Conservation (phyloP, 768 basidiomycete species). For the Boletus insuetus region DNA sequence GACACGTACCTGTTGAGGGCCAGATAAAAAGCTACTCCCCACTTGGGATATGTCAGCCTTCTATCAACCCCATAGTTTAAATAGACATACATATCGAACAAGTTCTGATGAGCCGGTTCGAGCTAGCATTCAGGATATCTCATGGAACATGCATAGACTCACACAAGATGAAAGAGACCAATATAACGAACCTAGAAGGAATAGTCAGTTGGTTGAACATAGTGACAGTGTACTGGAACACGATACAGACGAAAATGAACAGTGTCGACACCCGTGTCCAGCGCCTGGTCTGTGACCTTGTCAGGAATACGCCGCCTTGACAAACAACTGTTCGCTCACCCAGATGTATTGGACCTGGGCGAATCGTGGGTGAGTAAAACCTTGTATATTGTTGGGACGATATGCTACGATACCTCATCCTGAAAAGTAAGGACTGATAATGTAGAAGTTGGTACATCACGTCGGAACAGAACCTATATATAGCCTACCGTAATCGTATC, state of each 20-base stretch:
- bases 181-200: slow-evolving; percentile 9
- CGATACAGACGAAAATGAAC: slow-evolving; percentile 6
- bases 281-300: background rate
- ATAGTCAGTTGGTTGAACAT: background rate
- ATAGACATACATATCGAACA: background rate
- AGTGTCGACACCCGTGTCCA: slow-evolving; percentile 5
- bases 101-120: background rate
- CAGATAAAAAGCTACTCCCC: background rate
- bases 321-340: background rate
- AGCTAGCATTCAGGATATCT: background rate
- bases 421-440: background rate
- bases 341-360: background rate
- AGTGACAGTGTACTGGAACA: background rate
- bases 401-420: background rate
- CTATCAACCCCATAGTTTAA: background rate
- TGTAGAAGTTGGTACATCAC: background rate
- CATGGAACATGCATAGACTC: background rate
- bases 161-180: slow-evolving; percentile 1
- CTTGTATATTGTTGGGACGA: background rate
- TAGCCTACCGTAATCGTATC: background rate
- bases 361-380: too few relatives aligned
- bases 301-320: background rate
- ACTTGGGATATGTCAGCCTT: background rate
- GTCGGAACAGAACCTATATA: background rate
- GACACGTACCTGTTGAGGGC: background rate